These are phyloP conservation scores for Sporothrix brasiliensis DNA, from an alignment of 2,329 filamentous ascomycete species.

Conservation along the genomic window DNA sequence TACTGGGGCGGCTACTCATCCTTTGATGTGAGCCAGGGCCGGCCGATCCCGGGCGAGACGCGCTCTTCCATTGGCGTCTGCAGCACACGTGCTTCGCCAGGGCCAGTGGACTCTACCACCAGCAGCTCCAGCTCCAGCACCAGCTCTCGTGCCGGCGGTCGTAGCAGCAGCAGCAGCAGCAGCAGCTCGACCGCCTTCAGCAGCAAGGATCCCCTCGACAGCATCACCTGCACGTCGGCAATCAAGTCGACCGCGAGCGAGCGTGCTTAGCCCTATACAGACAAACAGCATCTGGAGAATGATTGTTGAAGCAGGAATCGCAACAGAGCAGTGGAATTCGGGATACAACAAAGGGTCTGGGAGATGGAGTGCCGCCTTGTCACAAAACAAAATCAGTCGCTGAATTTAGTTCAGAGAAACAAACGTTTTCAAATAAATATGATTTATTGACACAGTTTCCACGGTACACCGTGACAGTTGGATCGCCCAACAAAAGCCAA, in stretches of 20 bases:
- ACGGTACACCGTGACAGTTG: too few relatives aligned
- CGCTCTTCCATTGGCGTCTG: slow-evolving; percentile 33
- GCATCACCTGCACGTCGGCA: slow-evolving; percentile 9
- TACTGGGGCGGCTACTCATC: slow-evolving; percentile 38
- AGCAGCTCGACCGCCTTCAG: neutral
- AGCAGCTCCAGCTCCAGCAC: neutral
- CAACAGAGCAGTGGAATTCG: neutral
- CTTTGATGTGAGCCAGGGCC: slow-evolving; percentile 31
- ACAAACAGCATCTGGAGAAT: neutral
- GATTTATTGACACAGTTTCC: neutral
- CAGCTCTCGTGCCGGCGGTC: neutral
- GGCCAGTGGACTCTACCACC: slow-evolving; percentile 9
- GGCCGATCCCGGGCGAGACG: slow-evolving; percentile 36
- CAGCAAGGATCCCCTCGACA: slow-evolving; percentile 13
- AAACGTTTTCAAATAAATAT: neutral
- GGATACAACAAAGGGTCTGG: neutral
- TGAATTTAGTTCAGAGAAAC: neutral
- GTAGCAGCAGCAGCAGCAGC: neutral
- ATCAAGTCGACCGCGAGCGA: neutral
- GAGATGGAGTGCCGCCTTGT: neutral
- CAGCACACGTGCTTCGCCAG: slow-evolving; percentile 5
- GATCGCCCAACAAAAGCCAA: too few relatives aligned
- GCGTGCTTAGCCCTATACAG: neutral
- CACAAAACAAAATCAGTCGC: neutral
- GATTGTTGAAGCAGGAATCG: neutral